Conservation (phyloP, 768 basidiomycete genomes). For the Multifurca ochricompacta region DNA sequence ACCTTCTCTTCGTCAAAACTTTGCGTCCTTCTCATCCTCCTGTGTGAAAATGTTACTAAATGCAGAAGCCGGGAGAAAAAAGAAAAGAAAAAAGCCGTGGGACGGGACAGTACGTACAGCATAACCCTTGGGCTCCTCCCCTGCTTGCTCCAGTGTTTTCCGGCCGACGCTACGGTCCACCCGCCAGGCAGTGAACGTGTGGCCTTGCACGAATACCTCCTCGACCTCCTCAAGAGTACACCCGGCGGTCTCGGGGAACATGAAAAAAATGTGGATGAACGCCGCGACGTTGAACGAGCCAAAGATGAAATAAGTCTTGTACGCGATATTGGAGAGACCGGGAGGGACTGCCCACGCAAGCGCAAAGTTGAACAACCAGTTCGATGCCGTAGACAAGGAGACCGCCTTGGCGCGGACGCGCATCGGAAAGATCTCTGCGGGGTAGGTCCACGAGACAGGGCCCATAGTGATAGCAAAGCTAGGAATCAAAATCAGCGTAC, state of each 20-base stretch:
- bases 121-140: constrained; percentile 16
- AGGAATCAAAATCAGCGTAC: no score
- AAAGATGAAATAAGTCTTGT: constrained; percentile 74
- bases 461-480: constrained; percentile 53
- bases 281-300: constrained; percentile 70
- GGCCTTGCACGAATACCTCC: constrained; percentile 63
- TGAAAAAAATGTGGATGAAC: constrained; percentile 65
- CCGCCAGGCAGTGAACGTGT: constrained; percentile 65
- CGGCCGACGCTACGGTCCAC: constrained; percentile 53
- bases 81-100: no score
- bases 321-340: constrained; percentile 55
- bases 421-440: constrained; percentile 34
- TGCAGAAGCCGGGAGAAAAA: no score
- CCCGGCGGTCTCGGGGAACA: constrained; percentile 72
- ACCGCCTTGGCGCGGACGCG: constrained; percentile 37
- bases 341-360: constrained; percentile 61
- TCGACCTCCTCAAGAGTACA: constrained; percentile 74
- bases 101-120: not conserved
- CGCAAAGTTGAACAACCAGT: constrained; percentile 40
- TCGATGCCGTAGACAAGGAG: constrained; percentile 33
- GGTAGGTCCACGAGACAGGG: constrained; percentile 57
- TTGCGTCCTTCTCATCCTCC: not conserved
- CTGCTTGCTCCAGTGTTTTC: constrained; percentile 50
- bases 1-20: not conserved
- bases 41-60: not conserved